phyloP scores from a whole-genome alignment of 2,329 filamentous ascomycete species.

The Phialophora expanda region DNA sequence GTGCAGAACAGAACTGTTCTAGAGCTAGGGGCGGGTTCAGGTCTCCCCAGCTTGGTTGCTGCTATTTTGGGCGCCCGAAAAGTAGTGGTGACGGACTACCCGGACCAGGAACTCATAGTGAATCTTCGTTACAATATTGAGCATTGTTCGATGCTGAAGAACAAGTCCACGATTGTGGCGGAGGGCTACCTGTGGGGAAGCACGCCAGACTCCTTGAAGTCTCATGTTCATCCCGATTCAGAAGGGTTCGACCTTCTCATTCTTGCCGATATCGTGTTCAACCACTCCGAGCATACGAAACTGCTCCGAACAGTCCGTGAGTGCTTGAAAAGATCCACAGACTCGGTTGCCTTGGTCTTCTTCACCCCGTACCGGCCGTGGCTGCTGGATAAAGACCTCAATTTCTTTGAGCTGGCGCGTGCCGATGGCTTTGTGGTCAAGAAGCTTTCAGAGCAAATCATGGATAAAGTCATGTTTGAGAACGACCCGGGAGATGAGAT shows the following conservation, averaged over 20 bases:
- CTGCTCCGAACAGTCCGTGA: slow-evolving; percentile 73
- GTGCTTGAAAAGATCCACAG: slow-evolving; percentile 63
- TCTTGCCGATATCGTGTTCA: slow-evolving; percentile 87
- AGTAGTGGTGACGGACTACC: slow-evolving; percentile 84
- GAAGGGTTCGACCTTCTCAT: slow-evolving; percentile 76
- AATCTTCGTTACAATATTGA: slow-evolving; percentile 78
- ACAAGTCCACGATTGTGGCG: slow-evolving; percentile 57
- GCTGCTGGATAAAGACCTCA: slow-evolving; percentile 81
- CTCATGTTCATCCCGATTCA: slow-evolving; percentile 53
- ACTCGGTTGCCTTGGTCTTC: slow-evolving; percentile 78
- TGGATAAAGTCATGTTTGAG: slow-evolving; percentile 88
- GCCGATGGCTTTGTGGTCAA: slow-evolving; percentile 75
- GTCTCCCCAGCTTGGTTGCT: slow-evolving; percentile 79
- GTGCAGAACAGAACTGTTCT: slow-evolving; percentile 74
- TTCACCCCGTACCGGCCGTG: slow-evolving; percentile 95
- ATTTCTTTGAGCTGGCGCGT: slow-evolving; percentile 80
- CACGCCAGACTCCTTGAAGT: slow-evolving; percentile 63
- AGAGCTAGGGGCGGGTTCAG: slow-evolving; percentile 87
- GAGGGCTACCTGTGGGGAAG: slow-evolving; percentile 86
- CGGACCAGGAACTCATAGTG: slow-evolving; percentile 78
- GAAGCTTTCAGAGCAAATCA: slow-evolving; percentile 78
- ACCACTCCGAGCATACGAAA: slow-evolving; percentile 83
- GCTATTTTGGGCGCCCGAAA: slow-evolving; percentile 71
- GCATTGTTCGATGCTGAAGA: slow-evolving; percentile 57
- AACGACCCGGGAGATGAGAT: slow-evolving; percentile 84